Conservation (phyloP, 345 rosid genomes). For the Lepidium africanum region DNA sequence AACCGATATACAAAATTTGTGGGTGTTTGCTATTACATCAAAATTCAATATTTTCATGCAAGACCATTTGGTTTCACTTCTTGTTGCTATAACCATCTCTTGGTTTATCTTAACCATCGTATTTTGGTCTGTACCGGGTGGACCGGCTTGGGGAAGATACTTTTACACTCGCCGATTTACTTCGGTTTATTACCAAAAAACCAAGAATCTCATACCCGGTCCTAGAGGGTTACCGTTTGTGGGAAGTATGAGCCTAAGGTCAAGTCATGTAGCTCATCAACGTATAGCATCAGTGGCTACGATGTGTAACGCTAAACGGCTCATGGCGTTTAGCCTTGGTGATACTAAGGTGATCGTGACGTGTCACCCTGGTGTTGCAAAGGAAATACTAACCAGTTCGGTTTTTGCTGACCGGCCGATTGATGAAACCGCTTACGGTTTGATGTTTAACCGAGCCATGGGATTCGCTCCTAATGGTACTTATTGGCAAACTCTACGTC, state of each 20-base stretch:
- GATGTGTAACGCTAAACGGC: slow-evolving; percentile 39
- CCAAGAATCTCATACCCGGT: slow-evolving; percentile 53
- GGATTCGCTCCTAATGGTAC: slow-evolving; percentile 68
- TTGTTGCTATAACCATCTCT: slow-evolving; percentile 30
- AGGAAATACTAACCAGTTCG: slow-evolving; percentile 55
- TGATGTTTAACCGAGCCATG: slow-evolving; percentile 72
- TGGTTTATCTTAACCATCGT: slow-evolving; percentile 38
- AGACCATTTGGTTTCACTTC: slow-evolving; percentile 35
- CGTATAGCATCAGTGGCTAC: slow-evolving; percentile 42
- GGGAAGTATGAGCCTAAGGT: slow-evolving; percentile 60
- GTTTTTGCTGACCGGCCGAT: slow-evolving; percentile 77
- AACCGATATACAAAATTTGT: slow-evolving; percentile 32
- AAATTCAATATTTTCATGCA: slow-evolving; percentile 30
- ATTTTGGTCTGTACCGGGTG: slow-evolving; percentile 57
- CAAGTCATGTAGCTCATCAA: slow-evolving; percentile 52
- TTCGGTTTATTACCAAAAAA: slow-evolving; percentile 13
- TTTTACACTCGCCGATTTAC: slow-evolving; percentile 8
- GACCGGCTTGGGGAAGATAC: slow-evolving; percentile 78
- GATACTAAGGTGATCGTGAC: slow-evolving; percentile 57
- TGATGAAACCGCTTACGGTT: slow-evolving; percentile 61
- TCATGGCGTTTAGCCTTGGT: slow-evolving; percentile 72
- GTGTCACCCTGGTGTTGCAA: slow-evolving; percentile 58
- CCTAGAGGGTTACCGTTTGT: slow-evolving; percentile 59
- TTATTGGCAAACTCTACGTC: slow-evolving; percentile 63
- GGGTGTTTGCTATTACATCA: slow-evolving; percentile 53